Base-by-base conservation (phyloP, 179 eudicot genomes). In the Beta corolliflora region DNA sequence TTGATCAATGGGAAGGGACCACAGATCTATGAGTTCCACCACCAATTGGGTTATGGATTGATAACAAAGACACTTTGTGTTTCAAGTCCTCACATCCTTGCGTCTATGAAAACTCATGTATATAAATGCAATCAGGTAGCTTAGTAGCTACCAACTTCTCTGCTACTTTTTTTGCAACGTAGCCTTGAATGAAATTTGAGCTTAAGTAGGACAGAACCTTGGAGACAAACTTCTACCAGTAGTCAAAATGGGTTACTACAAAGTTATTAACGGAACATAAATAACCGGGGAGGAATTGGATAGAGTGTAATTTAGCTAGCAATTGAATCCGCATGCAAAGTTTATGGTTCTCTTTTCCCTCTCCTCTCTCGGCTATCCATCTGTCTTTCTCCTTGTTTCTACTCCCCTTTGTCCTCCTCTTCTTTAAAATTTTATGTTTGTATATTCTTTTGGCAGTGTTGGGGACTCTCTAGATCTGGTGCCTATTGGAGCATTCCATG, bases 401-500 rank as follows among this genome's bases (percentile, higher is more conserved):
- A 55, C 21, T 0, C 54, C 25, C 9, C 9, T 2, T 12, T 54
- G 54, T 66, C 7, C 11, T 19, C 18, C 16, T 58, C 19, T 59
- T 21, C 19, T n/a, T 67, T 58, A 9, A 48, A 36, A 16, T 68
- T 3, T 54, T 11, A 3, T 71, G 15, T 64, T 18, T 6, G 6
- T 65, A 61, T 61, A 9, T 56, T 36, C 13, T 18, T 75, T 18
- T 55, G 31, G 82, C 94, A 94, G 99, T 68, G 83, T 91, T 85
- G 98, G 99, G 45, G 99, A 96, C 83, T 94, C 98, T 23, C 88
- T 92, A 58, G 99, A 96, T 86, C 83, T 96, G 86, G 99, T 96
- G 69, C 98, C 98, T 48, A 94, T 96, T 75, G 98, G 87, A 80
- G 99, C 96, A 85, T 96, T 96, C 73, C 91, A 91, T 87, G 99